These are phyloP conservation scores for Talaromyces sp. DNA, from an alignment of 2,329 filamentous ascomycete species.

Conservation along the genomic window DNA sequence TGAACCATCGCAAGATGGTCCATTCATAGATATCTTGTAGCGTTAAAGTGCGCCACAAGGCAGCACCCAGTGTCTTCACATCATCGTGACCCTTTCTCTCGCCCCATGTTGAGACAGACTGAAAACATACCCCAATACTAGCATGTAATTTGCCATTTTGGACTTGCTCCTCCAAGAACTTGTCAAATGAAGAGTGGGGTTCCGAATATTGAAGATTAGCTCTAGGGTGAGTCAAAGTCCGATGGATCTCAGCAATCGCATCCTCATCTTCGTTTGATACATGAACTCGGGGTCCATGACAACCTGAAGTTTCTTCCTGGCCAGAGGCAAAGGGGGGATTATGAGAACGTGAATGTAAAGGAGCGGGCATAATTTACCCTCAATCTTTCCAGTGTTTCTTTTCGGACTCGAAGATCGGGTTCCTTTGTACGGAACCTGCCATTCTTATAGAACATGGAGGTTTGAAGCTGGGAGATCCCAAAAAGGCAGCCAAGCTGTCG, in stretches of 20 bases:
- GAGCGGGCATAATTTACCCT: conserved; percentile 31
- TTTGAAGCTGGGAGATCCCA: background rate
- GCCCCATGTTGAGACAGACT: conserved; percentile 71
- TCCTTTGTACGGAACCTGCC: background rate
- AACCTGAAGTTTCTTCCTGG: conserved; percentile 17
- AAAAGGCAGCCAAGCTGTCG: conserved; percentile 21
- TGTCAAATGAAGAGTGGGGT: conserved; percentile 64
- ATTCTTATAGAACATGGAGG: too few relatives aligned
- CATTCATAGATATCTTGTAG: conserved; percentile 67
- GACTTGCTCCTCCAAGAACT: conserved; percentile 71
- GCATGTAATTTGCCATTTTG: conserved; percentile 66
- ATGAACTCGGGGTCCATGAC: conserved; percentile 28
- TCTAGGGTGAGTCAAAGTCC: conserved; percentile 27
- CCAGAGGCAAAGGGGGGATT: conserved; percentile 21
- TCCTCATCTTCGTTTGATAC: conserved; percentile 33
- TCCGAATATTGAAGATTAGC: conserved; percentile 28
- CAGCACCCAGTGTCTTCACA: conserved; percentile 69
- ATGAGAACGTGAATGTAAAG: conserved; percentile 28
- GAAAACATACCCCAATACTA: conserved; percentile 73
- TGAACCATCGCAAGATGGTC: conserved; percentile 52
- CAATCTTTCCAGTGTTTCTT: conserved; percentile 2
- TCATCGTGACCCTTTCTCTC: conserved; percentile 63
- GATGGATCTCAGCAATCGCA: conserved; percentile 36
- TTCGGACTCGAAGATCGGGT: background rate
- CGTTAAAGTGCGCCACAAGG: conserved; percentile 73